Base-by-base conservation (phyloP, 164 flowering plant species). In the Aristolochia californica region DNA sequence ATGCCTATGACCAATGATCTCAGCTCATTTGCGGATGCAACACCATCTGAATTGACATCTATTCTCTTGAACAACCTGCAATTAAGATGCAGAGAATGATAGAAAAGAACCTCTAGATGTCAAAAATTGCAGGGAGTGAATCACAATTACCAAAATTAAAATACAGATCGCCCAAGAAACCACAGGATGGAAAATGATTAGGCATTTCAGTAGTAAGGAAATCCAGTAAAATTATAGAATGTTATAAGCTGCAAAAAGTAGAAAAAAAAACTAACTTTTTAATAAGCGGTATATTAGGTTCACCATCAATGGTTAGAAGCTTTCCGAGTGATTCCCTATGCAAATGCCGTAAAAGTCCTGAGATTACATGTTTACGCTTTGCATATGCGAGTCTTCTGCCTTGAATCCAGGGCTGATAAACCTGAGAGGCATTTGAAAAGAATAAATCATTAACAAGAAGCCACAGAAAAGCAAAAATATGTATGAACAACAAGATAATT, bases 401-500 rank as follows among this genome's bases (percentile, higher is more conserved):
- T 65, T 88, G 97, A 26, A 91, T 78, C 97, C 85, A 80, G 43
- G 97, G 95, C 70, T 83, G 88, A 60, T 80, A 73, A 15, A 88
- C 80, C 98, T 91, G 81, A 34, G 64, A 27, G 28, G 26, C 1
- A 2, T 17, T n/a, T 5, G 51, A 48, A 1, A 48, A 18, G 12
- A 16, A 22, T 16, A 50, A 17, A 21, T 14, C 13, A 50, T 21
- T 18, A 21, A 8, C 8, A 1, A 34, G 1, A 34, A 34, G 40
- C 13, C 27, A 50, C 12, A 22, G 1, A 50, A 50, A 7, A 1
- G 4, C 4, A 9, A 34, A 34, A 34, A 7, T 8, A 34, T 2
- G 40, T 12, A 34, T 34, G 7, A 2, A 34, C 11, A 34, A 34
- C 40, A 34, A 2, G 7, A 3, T 7, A 28, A 28, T 28, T 28